Base-by-base conservation (phyloP, 257 asterid genomes). In the Salvia splendens region DNA sequence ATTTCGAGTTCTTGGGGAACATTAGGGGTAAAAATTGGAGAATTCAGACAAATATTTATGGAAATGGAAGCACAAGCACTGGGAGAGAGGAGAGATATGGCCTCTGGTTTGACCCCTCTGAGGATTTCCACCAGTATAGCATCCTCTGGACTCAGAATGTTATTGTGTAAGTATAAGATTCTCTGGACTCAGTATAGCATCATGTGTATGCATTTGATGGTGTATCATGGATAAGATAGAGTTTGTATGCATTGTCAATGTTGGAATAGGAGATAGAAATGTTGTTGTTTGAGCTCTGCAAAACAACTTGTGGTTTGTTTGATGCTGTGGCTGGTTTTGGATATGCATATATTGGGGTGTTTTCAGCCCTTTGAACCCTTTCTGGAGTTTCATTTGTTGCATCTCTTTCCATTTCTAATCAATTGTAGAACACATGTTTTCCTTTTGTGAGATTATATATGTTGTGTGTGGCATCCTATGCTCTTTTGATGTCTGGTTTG, bases 11-110 rank as follows among this genome's bases (percentile, higher is more conserved):
- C 83, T 72, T 91, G 84, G 97, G 97, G 4, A 88, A 91, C 59
- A 82, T 88, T 66, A 83, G 93, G 59, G 96, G 96, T 8, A 91
- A 83, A 67, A 78, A 91, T 12, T 91, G 96, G 96, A 86, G 96
- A 65, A 79, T 91, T 43, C 96, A 91, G 78, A 91, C 97, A 7
- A 91, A 91, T 70, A 68, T 91, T 53, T 91, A 91, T 75, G 97
- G 96, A 61, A 91, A 91, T 78, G 97, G 96, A 40, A 91, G 97
- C 84, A 88, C 93, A 12, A 77, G 43, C 58, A 14, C 67, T 38
- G 97, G 97, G 41, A 82, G 97, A 68, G 97, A 91, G 76, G 97
- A 91, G 72, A 76, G 96, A 86, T 88, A 85, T 40, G 93, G 89
- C 58, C 89, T 91, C 11, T 88, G 95, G 97, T 91, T 91, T 64